Evolutionary conservation across 225 moss, liverwort and hornwort species (phyloP).

Genomic region (Thuidium tamariscinum): DNA sequence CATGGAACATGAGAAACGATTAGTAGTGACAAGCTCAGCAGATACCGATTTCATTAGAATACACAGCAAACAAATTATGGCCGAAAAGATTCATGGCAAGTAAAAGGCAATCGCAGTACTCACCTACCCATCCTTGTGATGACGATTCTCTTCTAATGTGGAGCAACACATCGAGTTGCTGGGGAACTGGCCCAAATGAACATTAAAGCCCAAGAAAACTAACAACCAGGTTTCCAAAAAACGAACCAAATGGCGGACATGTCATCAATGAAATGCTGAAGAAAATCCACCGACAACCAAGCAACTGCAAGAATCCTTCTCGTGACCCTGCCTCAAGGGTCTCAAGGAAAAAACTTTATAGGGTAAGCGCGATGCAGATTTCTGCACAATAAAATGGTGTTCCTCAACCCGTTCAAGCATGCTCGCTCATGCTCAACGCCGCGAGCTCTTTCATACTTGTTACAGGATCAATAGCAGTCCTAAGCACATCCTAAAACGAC

Average conservation of each 20-base stretch:
- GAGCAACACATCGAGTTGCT: not conserved
- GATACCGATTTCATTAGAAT: not conserved
- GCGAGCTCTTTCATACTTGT: not conserved
- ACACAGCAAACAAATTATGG: not conserved
- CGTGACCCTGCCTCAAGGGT: not conserved
- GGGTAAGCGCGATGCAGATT: not conserved
- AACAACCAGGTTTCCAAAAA: too few species aligned
- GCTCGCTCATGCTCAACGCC: not conserved
- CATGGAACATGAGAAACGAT: not conserved
- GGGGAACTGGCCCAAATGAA: too few species aligned
- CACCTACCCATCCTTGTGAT: too few species aligned
- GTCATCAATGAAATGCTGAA: not conserved
- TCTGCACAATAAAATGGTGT: conserved; percentile 6
- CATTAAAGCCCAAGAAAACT: not conserved
- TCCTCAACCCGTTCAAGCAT: not conserved
- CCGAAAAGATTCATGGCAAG: not conserved
- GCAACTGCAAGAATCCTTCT: not conserved
- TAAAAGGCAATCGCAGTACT: not conserved
- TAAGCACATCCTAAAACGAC: not conserved
- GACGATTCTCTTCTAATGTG: too few species aligned
- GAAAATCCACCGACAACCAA: too few species aligned
- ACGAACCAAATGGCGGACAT: not conserved
- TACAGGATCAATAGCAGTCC: conserved; percentile 3
- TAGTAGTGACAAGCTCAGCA: not conserved
- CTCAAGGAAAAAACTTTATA: not conserved